A percentile compares a stretch with the other conserved stretches of the same genome.
phyloP scores from a whole-genome alignment of 352 stramenopile species.

The Pythium aquatile region DNA sequence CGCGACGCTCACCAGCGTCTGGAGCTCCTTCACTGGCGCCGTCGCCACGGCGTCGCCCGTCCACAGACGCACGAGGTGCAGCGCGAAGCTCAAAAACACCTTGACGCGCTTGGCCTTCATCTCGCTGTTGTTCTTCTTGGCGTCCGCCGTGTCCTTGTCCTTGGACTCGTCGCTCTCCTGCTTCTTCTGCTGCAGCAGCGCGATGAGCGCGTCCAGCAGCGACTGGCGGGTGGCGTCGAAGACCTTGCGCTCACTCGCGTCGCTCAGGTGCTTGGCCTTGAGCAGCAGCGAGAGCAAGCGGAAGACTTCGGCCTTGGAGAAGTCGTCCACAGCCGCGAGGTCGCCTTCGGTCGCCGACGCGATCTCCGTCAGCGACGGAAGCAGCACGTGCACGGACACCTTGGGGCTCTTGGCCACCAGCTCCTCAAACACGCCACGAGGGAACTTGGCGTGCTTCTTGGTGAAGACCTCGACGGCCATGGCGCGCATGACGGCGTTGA shows the following conservation, averaged over 20 bases:
- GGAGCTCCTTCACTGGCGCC: constrained; percentile 11
- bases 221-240: constrained; percentile 34
- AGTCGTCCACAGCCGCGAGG: constrained; percentile 49
- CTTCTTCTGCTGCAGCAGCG: constrained; percentile 38
- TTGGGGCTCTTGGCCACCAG: constrained; percentile 55
- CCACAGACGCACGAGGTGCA: constrained; percentile 71
- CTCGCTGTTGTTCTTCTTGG: constrained; percentile 27
- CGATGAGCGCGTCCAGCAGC: constrained; percentile 46
- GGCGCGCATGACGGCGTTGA: background rate
- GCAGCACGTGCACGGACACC: constrained; percentile 49
- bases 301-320: constrained; percentile 76
- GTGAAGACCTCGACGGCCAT: constrained; percentile 52
- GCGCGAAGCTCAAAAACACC: constrained; percentile 55
- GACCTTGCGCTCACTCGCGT: constrained; percentile 33
- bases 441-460: constrained; percentile 84
- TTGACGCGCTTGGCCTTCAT: constrained; percentile 79
- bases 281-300: constrained; percentile 63
- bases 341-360: constrained; percentile 39
- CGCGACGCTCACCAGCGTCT: constrained; percentile 41
- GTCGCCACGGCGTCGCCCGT: constrained; percentile 23
- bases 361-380: constrained; percentile 50
- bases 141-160: constrained; percentile 41
- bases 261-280: constrained; percentile 51
- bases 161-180: constrained; percentile 22
- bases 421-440: constrained; percentile 65